Evolutionary conservation across 179 eudicot species (phyloP).

Genomic region (Beta lomatogona): DNA sequence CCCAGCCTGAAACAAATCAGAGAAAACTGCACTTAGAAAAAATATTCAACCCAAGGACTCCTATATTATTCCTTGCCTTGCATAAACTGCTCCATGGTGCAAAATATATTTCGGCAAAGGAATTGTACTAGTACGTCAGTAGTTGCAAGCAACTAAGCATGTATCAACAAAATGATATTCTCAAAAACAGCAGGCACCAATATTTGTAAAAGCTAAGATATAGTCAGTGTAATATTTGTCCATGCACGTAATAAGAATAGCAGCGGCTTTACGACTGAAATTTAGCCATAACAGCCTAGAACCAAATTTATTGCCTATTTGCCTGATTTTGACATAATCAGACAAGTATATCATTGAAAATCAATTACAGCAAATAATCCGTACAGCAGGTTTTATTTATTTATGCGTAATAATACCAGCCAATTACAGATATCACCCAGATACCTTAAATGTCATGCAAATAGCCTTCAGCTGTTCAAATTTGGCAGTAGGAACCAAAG

Average conservation of each 20-base stretch:
- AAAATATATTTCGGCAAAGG: neutral
- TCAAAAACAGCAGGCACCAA: neutral
- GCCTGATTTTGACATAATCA: no score
- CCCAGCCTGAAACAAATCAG: conserved; percentile 45
- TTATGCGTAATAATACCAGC: no score
- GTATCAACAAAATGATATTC: neutral
- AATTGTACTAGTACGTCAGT: neutral
- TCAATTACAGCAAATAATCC: no score
- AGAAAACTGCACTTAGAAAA: neutral
- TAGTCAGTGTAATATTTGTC: no score
- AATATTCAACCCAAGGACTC: neutral
- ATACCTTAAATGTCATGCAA: conserved; percentile 49
- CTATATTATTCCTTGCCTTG: neutral
- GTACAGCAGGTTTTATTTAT: no score
- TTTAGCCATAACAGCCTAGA: no score
- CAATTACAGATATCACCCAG: neutral
- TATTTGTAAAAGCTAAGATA: neutral
- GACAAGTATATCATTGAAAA: no score
- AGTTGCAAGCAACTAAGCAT: neutral
- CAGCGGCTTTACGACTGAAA: no score
- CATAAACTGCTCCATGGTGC: neutral
- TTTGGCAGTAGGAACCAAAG: conserved; percentile 45
- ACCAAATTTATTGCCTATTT: no score
- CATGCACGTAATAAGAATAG: no score
- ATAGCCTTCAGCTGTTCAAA: conserved; percentile 35